Base-by-base conservation (phyloP, 768 basidiomycete species). In the Paxillus ammoniavirescens region DNA sequence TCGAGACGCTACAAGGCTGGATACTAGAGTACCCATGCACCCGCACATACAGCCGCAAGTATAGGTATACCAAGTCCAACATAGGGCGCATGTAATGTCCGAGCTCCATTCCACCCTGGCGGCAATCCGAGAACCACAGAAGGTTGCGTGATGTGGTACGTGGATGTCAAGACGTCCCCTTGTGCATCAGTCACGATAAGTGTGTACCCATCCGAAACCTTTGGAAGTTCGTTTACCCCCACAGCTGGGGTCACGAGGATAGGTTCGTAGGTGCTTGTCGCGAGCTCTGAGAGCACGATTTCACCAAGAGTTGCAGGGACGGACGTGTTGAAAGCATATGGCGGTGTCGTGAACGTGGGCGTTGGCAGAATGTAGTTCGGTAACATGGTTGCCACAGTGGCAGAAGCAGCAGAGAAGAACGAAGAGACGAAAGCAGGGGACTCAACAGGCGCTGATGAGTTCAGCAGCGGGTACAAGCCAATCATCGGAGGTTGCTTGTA, bases 401-500 rank as follows among this genome's bases (percentile, higher is more conserved):
- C 82, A 6, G 87, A 85, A 43, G 72, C 72, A 12, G 83, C 80
- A 4, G 87, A 81, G 46, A 90, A 69, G 63, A 80, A 77, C 8
- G 82, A 77, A 13, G 73, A 67, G 26, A 87, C 70, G 12, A 62
- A 49, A 38, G 73, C 67, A 8, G 77, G 66, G 3, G 79, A 65
- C 54, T 80, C 72, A 15, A 75, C 66, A 15, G 67, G 61, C 6
- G 71, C 65, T 7, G 79, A 80, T 26, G 70, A 66, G 61, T 83
- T 83, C 35, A 65, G 62, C 36, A 86, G 73, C 18, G 84, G 70
- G 63, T 89, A 92, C 47, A 92, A 69, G n/a, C 90, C 90, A 53
- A 92, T 82, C 70, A 88, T 75, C 15, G 90, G 90, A 7, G 87
- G 75, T 65, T 92, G 90, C 56, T 84, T 83, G 35, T 70, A 68